Conservation (phyloP, 495 filamentous ascomycete genomes). For the Paragyromitra xinjiangensis region DNA sequence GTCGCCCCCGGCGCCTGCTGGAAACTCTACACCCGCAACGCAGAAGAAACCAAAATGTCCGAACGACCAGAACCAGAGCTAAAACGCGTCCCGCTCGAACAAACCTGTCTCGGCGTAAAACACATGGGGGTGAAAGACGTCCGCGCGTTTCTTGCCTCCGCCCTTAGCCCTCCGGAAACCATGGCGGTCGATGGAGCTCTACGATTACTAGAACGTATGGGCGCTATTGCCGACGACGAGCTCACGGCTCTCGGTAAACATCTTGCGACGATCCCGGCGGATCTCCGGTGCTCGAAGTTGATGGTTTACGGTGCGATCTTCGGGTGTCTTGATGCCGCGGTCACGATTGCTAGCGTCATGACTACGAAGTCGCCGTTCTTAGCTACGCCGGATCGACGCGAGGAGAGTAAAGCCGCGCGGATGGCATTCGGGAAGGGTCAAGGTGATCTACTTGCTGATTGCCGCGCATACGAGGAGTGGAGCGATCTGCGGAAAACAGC, state of each 20-base stretch:
- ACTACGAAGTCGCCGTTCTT: conserved; percentile 86
- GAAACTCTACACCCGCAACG: conserved; percentile 88
- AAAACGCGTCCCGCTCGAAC: conserved; percentile 88
- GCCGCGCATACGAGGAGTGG: conserved; percentile 85
- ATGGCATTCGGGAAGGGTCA: conserved; percentile 76
- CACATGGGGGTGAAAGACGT: conserved; percentile 92
- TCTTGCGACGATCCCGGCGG: conserved; percentile 84
- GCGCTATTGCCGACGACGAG: conserved; percentile 82
- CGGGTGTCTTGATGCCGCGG: conserved; percentile 83
- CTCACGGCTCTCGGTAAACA: conserved; percentile 91
- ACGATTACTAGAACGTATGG: conserved; percentile 78
- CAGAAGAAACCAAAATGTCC: conserved; percentile 87
- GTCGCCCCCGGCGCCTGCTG: conserved; percentile 91
- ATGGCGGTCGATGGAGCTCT: conserved; percentile 87
- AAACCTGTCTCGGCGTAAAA: conserved; percentile 90
- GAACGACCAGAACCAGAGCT: conserved; percentile 94
- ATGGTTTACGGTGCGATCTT: conserved; percentile 97
- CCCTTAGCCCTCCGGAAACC: conserved; percentile 85
- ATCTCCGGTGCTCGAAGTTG: conserved; percentile 90
- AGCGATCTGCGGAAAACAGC: conserved; percentile 66
- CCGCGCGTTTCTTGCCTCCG: conserved; percentile 79
- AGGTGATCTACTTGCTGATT: conserved; percentile 87
- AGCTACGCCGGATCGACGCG: conserved; percentile 78
- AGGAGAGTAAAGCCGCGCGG: conserved; percentile 80
- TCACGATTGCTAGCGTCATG: conserved; percentile 90